Evolutionary conservation across 805 yeast species (phyloP), one percentile per base, ranked within the genome.

Genomic region (Metschnikowia sp.): DNA sequence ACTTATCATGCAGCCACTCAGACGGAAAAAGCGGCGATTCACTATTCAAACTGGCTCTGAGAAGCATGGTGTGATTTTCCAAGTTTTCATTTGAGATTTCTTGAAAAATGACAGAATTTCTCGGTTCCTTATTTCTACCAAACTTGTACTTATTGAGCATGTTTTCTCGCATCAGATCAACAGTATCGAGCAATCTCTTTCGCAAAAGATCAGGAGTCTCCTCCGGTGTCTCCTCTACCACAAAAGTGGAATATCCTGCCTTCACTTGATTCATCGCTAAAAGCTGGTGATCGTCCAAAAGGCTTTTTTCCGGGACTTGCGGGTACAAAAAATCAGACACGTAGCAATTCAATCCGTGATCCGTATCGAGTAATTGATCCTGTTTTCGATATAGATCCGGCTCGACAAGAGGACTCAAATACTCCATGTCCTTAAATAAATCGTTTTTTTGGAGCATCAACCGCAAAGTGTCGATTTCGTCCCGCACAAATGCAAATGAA

Each of bases 401-500:
- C 31, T 70, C 75, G 8, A 42, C 41, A 11, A 80, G 53, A 0
- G 83, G 81, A 6, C 88, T 82, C 36, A 84, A 65, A 36, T 69
- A 68, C 8, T 74, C 74, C 55, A 86, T 70, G 56, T 86, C 90
- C 32, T 65, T 63, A 10, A 71, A 55, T 34, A 85, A 68, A 12
- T 71, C 66, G 51, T 80, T 76, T 42, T 69, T 66, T 10, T 68
- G 67, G 12, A 84, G 62, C 34, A 75, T 62, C n/a, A 83, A 68
- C 0, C 88, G 87, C 1, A 86, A 61, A n/a, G 66, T 57, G 52
- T 78, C 83, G 10, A 76, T 63, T 42, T 86, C 90, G 52, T 83
- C 84, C 52, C 84, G 76, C 12, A 87, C 65, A 39, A 86, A 81
- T 0, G 82, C 83, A 66, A 86, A 86, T 0, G 87, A 83, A 0